Evolutionary conservation across 1,139 yeast genomes (phyloP).

Genomic region (Petasospora rhodanensis): DNA sequence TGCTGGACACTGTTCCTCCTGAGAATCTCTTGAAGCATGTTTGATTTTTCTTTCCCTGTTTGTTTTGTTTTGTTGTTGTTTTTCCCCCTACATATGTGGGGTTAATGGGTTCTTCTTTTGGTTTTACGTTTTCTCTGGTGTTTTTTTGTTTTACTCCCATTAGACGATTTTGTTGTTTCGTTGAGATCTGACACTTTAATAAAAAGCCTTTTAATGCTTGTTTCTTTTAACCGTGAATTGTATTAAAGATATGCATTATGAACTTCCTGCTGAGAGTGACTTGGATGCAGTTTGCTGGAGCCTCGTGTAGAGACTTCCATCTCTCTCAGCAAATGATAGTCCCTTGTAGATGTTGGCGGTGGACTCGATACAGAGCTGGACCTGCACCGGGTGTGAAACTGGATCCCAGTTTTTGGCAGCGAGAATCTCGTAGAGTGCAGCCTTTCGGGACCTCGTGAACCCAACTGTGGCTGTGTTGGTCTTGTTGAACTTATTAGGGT

Average conservation of each 20-base stretch:
- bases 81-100: constrained; percentile 1
- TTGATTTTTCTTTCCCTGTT: constrained; percentile 1
- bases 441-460: constrained; percentile 60
- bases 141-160: constrained; percentile 1
- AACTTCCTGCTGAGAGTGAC: neutral
- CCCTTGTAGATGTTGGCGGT: constrained; percentile 12
- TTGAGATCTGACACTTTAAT: no score
- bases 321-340: constrained; percentile 15
- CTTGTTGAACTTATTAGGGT: constrained; percentile 36
- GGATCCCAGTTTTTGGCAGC: constrained; percentile 71
- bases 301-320: constrained; percentile 22
- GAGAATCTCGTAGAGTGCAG: constrained; percentile 73
- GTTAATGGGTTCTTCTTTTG: constrained; percentile 1
- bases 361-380: constrained; percentile 15
- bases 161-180: neutral
- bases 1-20: constrained; percentile 60
- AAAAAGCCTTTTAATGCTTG: no score
- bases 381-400: constrained; percentile 27
- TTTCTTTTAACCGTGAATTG: no score
- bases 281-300: constrained; percentile 5
- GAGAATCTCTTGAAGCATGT: constrained; percentile 44
- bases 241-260: no score
- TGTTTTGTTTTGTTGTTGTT: constrained; percentile 1
- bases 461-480: constrained; percentile 43
- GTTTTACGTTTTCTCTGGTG: neutral